Conservation (phyloP, 2,329 filamentous ascomycete genomes). For the Botrytis galanthina region DNA sequence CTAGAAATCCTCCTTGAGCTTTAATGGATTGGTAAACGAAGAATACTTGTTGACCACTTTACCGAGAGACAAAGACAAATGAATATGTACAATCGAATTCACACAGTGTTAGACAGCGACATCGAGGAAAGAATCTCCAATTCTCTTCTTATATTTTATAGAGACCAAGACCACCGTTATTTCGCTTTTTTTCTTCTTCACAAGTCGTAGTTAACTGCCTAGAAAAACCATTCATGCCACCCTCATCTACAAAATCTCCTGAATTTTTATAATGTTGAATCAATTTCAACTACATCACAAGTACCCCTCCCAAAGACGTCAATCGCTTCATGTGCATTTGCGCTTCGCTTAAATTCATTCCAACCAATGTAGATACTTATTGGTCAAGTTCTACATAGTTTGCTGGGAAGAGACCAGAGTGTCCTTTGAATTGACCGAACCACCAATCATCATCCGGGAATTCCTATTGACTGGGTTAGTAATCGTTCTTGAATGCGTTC, state of each 20-base stretch:
- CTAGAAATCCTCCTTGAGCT: neutral
- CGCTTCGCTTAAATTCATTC: neutral
- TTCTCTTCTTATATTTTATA: neutral
- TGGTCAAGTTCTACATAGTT: conserved; percentile 62
- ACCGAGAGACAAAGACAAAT: neutral
- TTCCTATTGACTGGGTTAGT: conserved; percentile 53
- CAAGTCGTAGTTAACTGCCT: neutral
- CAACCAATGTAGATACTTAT: conserved; percentile 18
- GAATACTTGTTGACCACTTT: neutral
- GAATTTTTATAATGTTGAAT: conserved; percentile 1
- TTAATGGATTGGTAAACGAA: neutral
- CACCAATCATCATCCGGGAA: conserved; percentile 99
- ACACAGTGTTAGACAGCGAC: neutral
- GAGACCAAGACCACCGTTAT: conserved; percentile 3
- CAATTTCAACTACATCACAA: neutral
- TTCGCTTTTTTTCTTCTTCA: neutral
- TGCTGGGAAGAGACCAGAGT: conserved; percentile 78
- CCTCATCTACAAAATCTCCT: conserved; percentile 14
- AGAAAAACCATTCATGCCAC: conserved; percentile 2
- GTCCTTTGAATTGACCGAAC: conserved; percentile 73
- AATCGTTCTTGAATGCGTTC: neutral
- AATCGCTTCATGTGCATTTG: neutral
- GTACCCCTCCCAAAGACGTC: neutral
- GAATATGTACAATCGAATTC: neutral
- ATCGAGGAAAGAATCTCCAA: neutral